Base-by-base conservation (phyloP, 495 filamentous ascomycete genomes). In the Patellaria atrata region DNA sequence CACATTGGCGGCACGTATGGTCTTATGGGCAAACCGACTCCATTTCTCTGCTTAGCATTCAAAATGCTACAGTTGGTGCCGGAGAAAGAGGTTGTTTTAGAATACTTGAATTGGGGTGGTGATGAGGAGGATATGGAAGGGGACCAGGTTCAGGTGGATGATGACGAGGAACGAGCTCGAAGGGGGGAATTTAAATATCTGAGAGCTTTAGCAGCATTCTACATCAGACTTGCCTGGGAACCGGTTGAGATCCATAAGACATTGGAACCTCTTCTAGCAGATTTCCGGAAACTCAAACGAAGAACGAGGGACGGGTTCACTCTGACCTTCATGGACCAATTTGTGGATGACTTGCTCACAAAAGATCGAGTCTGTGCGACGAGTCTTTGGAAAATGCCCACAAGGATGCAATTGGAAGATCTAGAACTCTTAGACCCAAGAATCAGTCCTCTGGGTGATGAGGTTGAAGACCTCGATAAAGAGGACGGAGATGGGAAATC, bases 31-130 rank as follows among this genome's bases (percentile, higher is more conserved):
- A 79, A 79, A 42, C 85, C 89, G 0, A 79, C 79, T 1, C 86
- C 87, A 0, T 99, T 99, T 48, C 71, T 99, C 12, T 99, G 89
- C 49, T 72, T 99, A 9, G 77, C 75, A 18, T 93, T 96, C 60
- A 99, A 99, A 63, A 63, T 99, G 15, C 69, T 94, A 11, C 85
- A 94, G 57, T 68, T 99, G 15, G 72, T 72, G 33, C 91, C 89
- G 3, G 64, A 68, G 29, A 72, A 75, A 41, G 78, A 78, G 32
- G 70, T 96, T 26, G 59, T 99, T n/a, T 53, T 73, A 21, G 79
- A 81, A 47, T 92, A 94, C 47, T 61, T 99, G 32, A 53, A 71
- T 27, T 78, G 70, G 50, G 65, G 66, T 10, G 75, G 75, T 12
- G 75, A 79, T 11, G 74, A 78, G 24, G 27, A 14, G 5, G 19